Conservation (phyloP, 1,139 yeast species). For the Candida albicans region DNA sequence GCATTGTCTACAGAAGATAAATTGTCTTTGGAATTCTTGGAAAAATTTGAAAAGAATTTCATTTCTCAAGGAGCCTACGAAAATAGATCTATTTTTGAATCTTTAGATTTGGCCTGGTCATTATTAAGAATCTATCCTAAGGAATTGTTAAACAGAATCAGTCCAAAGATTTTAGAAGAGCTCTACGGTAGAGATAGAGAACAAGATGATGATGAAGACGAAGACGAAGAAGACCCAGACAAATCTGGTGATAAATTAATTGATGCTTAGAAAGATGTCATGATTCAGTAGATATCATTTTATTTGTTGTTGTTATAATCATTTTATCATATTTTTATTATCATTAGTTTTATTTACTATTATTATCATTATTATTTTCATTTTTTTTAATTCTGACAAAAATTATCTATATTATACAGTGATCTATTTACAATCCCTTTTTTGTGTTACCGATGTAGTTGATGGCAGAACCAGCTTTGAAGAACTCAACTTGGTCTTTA, state of each 20-base stretch:
- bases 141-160: constrained; percentile 96
- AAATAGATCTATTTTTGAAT: constrained; percentile 89
- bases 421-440: constrained; percentile 17
- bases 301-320: constrained; percentile 1
- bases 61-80: constrained; percentile 96
- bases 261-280: constrained; percentile 44
- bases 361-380: no score
- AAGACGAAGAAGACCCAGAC: constrained; percentile 33
- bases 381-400: background rate
- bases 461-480: constrained; percentile 96
- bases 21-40: constrained; percentile 93
- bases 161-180: constrained; percentile 93
- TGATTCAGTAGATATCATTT: constrained; percentile 21
- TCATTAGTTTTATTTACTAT: background rate
- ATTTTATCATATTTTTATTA: background rate
- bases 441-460: constrained; percentile 79
- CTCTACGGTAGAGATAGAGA: constrained; percentile 87
- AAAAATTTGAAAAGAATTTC: constrained; percentile 94
- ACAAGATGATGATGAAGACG: constrained; percentile 58
- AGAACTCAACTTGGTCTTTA: constrained; percentile 90
- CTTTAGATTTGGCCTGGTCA: constrained; percentile 98
- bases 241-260: constrained; percentile 42
- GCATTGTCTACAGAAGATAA: constrained; percentile 97
- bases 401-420: background rate
- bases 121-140: constrained; percentile 97